Evolutionary conservation across 106 monocot species (phyloP), one percentile per base, ranked within the genome.

Genomic region (Vanilla planifolia): DNA sequence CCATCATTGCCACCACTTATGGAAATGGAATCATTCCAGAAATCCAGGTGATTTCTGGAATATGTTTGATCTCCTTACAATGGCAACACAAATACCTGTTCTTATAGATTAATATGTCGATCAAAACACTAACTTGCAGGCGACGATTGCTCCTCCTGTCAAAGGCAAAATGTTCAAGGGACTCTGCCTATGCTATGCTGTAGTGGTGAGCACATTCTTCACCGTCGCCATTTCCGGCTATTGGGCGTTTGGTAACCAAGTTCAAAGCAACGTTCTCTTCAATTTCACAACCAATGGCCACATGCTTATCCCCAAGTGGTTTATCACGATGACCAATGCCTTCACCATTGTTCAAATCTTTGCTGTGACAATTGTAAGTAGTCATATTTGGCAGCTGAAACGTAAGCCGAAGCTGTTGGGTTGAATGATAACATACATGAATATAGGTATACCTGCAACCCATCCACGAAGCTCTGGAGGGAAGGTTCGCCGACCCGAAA

Each of bases 91-190:
- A n/a, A n/a, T n/a, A n/a, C n/a, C n/a, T n/a, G n/a, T n/a, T n/a
- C n/a, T n/a, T n/a, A n/a, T n/a, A n/a, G n/a, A n/a, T n/a, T 47
- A n/a, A 19, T 19, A n/a, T 47, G 0, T 1, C 17, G 11, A 13
- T 8, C 7, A 47, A 21, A 0, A 7, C 21, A 40, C 59, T 23
- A 23, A 11, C 10, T n/a, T 57, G 28, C 19, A 80, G 85, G 92
- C 92, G 8, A 93, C 92, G 3, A 73, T 74, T 3, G 78, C 88
- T 9, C 60, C 81, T 59, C 88, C 92, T 0, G 81, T 93, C 8
- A 88, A 45, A 33, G 88, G 92, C 33, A 88, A 93, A 76, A 88
- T 93, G 92, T 88, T 93, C 74, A 93, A 88, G 64, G 92, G 92
- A 3, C 59, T 93, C 60, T 81, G 81, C 37, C 81, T 93, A 15